A percentile compares a stretch with the other conserved stretches of the same genome.
phyloP scores from a whole-genome alignment of 345 rosid genomes.

The Sisymbrium altissimum region DNA sequence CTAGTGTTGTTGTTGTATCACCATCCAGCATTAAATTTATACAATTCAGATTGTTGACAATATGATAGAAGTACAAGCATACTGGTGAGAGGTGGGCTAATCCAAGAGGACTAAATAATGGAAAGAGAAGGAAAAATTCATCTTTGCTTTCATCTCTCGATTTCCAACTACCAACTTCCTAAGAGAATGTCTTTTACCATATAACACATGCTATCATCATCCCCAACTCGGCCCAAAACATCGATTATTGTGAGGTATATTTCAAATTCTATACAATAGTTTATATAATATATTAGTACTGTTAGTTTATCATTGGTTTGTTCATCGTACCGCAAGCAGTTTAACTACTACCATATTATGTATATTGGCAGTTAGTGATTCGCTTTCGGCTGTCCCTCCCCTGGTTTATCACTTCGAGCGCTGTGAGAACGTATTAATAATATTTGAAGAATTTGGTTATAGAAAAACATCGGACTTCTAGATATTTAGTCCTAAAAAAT shows the following conservation, averaged over 20 bases:
- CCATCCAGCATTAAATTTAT: neutral
- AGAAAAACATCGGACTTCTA: neutral
- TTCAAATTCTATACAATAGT: neutral
- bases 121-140: neutral
- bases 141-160: neutral
- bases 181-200: neutral
- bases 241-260: neutral
- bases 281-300: neutral
- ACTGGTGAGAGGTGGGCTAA: neutral
- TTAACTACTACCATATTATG: neutral
- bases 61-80: neutral
- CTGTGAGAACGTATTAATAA: neutral
- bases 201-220: neutral
- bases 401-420: slow-evolving; percentile 13
- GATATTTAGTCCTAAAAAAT: neutral
- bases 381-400: neutral
- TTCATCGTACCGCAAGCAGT: neutral
- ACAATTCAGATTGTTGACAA: neutral
- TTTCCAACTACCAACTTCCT: neutral
- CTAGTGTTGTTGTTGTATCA: neutral
- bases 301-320: neutral
- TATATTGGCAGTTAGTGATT: neutral
- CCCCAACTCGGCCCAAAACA: neutral
- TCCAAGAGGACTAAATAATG: neutral
- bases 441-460: neutral